phyloP scores from a whole-genome alignment of 2,329 filamentous ascomycete species.

The Penicillium glabrum region DNA sequence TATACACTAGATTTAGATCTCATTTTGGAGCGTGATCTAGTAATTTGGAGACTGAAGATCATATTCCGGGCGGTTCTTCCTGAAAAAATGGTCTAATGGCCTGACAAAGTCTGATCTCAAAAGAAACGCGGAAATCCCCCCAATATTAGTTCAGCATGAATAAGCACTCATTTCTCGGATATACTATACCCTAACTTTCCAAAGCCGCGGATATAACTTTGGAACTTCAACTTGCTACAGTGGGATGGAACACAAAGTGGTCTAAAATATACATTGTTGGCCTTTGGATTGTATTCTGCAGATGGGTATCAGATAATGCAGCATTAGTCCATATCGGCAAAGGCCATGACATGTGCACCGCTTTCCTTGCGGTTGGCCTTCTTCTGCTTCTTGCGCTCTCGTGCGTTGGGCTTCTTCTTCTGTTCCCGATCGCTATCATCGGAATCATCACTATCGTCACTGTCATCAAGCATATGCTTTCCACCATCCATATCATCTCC shows the following conservation, averaged over 20 bases:
- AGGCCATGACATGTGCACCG: conserved; percentile 43
- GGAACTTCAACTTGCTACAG: not conserved
- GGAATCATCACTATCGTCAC: conserved; percentile 42
- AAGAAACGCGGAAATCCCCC: conserved; percentile 12
- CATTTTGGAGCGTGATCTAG: not conserved
- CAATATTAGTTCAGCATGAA: conserved; percentile 18
- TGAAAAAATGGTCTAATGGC: too few species aligned
- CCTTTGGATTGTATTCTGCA: conserved; percentile 4
- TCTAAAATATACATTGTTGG: not conserved
- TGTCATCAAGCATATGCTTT: conserved; percentile 44
- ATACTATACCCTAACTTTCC: not conserved
- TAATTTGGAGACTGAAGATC: not conserved
- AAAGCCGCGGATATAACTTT: not conserved
- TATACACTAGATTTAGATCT: not conserved
- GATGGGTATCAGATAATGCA: conserved; percentile 24
- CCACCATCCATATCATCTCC: conserved; percentile 40
- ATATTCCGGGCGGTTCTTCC: not conserved
- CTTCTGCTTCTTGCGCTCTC: conserved; percentile 51
- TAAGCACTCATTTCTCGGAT: conserved; percentile 11
- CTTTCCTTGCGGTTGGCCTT: conserved; percentile 46
- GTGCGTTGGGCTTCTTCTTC: conserved; percentile 7
- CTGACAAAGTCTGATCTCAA: not conserved
- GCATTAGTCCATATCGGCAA: conserved; percentile 43
- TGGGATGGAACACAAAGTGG: not conserved
- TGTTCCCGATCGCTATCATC: conserved; percentile 51